Percentiles rank a stretch among this genome's conserved stretches.
These are phyloP conservation scores for Podaxis pistillaris DNA, from an alignment of 768 basidiomycete species.

Conservation along the genomic window DNA sequence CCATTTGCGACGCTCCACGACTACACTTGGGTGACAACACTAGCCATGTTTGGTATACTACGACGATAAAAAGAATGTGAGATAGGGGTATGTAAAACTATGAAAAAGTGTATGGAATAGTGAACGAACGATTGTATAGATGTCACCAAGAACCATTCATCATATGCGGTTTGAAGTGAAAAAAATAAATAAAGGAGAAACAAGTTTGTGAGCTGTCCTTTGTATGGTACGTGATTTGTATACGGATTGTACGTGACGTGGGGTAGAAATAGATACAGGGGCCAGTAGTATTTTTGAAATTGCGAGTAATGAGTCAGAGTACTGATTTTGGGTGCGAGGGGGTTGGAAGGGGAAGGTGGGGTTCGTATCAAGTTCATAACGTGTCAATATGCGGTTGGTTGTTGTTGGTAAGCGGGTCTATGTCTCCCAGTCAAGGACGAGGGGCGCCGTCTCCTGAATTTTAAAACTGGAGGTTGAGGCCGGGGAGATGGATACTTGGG, in stretches of 20 bases:
- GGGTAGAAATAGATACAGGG: not conserved
- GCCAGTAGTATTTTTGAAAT: not conserved
- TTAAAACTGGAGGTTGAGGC: constrained; percentile 16
- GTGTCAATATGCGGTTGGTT: not conserved
- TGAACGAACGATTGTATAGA: too few species aligned
- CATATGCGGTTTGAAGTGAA: too few species aligned
- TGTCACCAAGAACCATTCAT: too few species aligned
- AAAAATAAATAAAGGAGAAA: too few species aligned
- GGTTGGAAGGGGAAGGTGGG: not conserved
- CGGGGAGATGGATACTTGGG: constrained; percentile 3
- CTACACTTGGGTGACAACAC: too few species aligned
- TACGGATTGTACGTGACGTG: not conserved
- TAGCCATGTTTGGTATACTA: too few species aligned
- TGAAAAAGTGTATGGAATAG: too few species aligned
- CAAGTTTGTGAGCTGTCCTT: too few species aligned
- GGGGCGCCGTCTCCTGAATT: constrained; percentile 23
- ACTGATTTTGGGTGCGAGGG: not conserved
- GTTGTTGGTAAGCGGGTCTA: not conserved
- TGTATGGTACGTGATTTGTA: too few species aligned
- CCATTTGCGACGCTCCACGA: too few species aligned
- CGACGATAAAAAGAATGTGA: too few species aligned
- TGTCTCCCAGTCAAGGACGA: constrained; percentile 20
- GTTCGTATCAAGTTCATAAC: not conserved
- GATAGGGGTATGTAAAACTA: too few species aligned
- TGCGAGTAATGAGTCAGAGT: not conserved